A percentile compares a stretch with the other conserved stretches of the same genome.
Conservation (phyloP, 2,329 filamentous ascomycete genomes). For the Ceratocystis papillata region DNA sequence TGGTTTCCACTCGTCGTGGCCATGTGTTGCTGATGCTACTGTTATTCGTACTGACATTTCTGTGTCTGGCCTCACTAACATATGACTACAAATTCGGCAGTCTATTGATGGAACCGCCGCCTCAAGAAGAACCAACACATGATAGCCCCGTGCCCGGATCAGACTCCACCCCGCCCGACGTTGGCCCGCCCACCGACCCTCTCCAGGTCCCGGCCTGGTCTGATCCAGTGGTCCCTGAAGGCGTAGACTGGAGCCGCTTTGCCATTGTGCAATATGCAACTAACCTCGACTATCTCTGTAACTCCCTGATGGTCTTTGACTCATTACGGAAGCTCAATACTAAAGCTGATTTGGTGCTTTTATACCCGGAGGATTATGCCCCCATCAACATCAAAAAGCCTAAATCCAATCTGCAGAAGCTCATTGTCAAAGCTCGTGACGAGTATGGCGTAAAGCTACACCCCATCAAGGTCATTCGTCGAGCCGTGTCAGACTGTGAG, state of each 20-base stretch:
- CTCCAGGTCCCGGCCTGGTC: not conserved
- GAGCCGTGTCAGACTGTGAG: conserved; percentile 33
- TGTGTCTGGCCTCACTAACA: not conserved
- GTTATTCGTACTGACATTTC: not conserved
- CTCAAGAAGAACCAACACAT: not conserved
- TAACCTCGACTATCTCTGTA: conserved; percentile 32
- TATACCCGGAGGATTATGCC: conserved; percentile 36
- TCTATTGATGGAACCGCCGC: not conserved
- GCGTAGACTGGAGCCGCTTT: conserved; percentile 36
- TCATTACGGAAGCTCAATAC: conserved; percentile 35
- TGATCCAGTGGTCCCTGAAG: conserved; percentile 16
- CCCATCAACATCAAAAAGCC: conserved; percentile 29
- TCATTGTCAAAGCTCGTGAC: conserved; percentile 37
- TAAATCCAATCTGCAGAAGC: conserved; percentile 29
- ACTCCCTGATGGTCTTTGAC: conserved; percentile 43
- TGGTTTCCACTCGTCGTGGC: conserved; percentile 3
- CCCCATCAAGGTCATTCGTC: conserved; percentile 34
- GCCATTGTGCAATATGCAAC: conserved; percentile 34
- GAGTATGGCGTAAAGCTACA: conserved; percentile 37
- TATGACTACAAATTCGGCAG: not conserved
- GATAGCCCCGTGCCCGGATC: not conserved
- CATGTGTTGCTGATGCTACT: not conserved
- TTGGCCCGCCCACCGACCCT: not conserved
- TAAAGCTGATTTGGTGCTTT: conserved; percentile 37
- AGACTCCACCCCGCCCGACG: no score